Percentiles rank a stretch among this genome's conserved stretches.
Evolutionary conservation across 306 rosid species (phyloP).

Genomic region (Dryas alaskensis): DNA sequence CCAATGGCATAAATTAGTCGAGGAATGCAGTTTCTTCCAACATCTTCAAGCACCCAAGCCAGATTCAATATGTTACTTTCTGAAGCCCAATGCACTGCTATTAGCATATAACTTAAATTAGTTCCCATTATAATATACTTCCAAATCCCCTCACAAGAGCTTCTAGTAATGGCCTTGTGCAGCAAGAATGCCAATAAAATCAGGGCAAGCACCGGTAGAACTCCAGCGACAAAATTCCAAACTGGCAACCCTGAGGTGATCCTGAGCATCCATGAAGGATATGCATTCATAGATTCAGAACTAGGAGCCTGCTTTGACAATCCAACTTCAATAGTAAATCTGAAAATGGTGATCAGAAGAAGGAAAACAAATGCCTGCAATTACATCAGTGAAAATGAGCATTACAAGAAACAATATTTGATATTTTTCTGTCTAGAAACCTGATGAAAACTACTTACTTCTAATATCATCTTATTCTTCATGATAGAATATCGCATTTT

Average conservation of each 20-base stretch:
- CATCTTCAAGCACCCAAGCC: constrained; percentile 37
- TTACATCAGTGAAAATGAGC: constrained; percentile 7
- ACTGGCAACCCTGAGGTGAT: constrained; percentile 47
- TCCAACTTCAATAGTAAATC: constrained; percentile 84
- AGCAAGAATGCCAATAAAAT: constrained; percentile 63
- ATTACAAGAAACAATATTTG: constrained; percentile 16
- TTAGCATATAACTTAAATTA: constrained; percentile 59
- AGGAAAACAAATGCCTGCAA: constrained; percentile 81
- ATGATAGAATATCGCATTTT: constrained; percentile 56
- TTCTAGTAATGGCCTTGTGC: constrained; percentile 40
- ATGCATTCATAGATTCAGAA: constrained; percentile 59
- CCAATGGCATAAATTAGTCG: constrained; percentile 62
- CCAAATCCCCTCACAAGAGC: constrained; percentile 45
- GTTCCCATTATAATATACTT: constrained; percentile 55
- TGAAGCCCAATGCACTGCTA: constrained; percentile 58
- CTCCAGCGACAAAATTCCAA: constrained; percentile 56
- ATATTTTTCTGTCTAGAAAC: constrained; percentile 15
- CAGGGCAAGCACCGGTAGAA: constrained; percentile 57
- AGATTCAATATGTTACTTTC: constrained; percentile 46
- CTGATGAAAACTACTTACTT: constrained; percentile 53
- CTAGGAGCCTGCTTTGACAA: constrained; percentile 81
- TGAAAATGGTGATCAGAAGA: constrained; percentile 69
- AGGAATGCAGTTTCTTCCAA: constrained; percentile 63
- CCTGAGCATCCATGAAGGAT: constrained; percentile 66
- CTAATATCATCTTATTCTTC: constrained; percentile 49